phyloP scores from a whole-genome alignment of 1,139 yeast genomes.

The Ogataea hybrid region DNA sequence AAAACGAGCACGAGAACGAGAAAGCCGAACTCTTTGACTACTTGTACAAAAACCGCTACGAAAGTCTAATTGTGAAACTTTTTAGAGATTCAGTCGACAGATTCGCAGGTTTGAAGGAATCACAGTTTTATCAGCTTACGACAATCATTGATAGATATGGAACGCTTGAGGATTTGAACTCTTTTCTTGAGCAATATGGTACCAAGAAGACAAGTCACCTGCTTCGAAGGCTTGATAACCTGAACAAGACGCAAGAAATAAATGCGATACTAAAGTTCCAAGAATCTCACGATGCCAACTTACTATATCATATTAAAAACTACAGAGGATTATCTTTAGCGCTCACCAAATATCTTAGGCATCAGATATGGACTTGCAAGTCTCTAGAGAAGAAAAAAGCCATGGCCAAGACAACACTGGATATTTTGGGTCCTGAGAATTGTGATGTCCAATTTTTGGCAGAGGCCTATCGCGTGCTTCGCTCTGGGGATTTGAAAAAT shows the following conservation, averaged over 20 bases:
- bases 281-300: background rate
- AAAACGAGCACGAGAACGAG: background rate
- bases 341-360: background rate
- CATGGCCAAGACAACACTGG: background rate
- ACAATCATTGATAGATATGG: slow-evolving; percentile 16
- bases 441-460: slow-evolving; percentile 9
- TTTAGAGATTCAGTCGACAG: slow-evolving; percentile 6
- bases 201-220: slow-evolving; percentile 2
- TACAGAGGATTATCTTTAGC: slow-evolving; percentile 7
- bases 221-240: slow-evolving; percentile 1
- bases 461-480: slow-evolving; percentile 3
- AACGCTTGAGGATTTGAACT: slow-evolving; percentile 6
- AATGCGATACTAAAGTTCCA: slow-evolving; percentile 1
- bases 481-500: slow-evolving; percentile 1
- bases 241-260: slow-evolving; percentile 1
- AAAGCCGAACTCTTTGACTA: slow-evolving; percentile 14
- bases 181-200: slow-evolving; percentile 10
- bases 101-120: slow-evolving; percentile 8
- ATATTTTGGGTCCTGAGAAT: slow-evolving; percentile 1
- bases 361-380: background rate
- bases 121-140: slow-evolving; percentile 3
- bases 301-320: background rate
- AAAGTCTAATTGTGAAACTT: slow-evolving; percentile 9
- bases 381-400: background rate
- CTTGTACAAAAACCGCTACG: slow-evolving; percentile 9